A percentile compares a stretch with the other conserved stretches of the same genome.
phyloP scores from a whole-genome alignment of 495 filamentous ascomycete species.

The Penicillium bialowiezense region DNA sequence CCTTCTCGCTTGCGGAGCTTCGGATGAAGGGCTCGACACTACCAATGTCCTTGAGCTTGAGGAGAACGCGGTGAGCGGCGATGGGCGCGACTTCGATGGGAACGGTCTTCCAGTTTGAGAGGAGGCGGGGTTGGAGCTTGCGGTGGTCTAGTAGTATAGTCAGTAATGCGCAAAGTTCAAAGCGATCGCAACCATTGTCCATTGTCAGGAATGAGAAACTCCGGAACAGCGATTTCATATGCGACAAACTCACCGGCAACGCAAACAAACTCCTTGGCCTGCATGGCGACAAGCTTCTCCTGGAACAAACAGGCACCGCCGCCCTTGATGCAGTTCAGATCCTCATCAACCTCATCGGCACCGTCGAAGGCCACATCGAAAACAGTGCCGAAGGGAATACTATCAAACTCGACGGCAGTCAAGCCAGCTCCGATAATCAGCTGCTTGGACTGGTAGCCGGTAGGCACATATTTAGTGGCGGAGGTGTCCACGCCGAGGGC shows the following conservation, averaged over 20 bases:
- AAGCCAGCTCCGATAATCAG: conserved; percentile 77
- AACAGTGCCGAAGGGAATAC: conserved; percentile 54
- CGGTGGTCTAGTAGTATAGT: conserved; percentile 61
- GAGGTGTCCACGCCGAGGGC: conserved; percentile 57
- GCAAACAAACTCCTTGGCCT: conserved; percentile 84
- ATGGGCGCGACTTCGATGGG: conserved; percentile 92
- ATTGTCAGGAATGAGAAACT: no score
- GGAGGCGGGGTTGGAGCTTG: conserved; percentile 75
- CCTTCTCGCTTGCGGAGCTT: conserved; percentile 63
- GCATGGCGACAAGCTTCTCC: conserved; percentile 90
- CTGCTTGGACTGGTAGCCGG: conserved; percentile 83
- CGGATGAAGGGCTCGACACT: conserved; percentile 65
- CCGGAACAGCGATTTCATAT: background rate
- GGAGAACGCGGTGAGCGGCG: conserved; percentile 67
- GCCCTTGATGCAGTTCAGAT: conserved; percentile 95
- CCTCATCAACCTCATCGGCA: conserved; percentile 94
- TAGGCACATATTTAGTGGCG: conserved; percentile 81
- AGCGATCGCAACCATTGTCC: no score
- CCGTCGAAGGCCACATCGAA: conserved; percentile 91
- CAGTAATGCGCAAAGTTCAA: background rate
- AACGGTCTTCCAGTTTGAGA: conserved; percentile 77
- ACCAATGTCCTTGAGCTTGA: conserved; percentile 66
- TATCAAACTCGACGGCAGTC: conserved; percentile 71
- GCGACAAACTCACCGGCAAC: conserved; percentile 67
- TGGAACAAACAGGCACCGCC: conserved; percentile 96